Evolutionary conservation across 1,139 yeast genomes (phyloP).

Genomic region (Petasospora fabianii): DNA sequence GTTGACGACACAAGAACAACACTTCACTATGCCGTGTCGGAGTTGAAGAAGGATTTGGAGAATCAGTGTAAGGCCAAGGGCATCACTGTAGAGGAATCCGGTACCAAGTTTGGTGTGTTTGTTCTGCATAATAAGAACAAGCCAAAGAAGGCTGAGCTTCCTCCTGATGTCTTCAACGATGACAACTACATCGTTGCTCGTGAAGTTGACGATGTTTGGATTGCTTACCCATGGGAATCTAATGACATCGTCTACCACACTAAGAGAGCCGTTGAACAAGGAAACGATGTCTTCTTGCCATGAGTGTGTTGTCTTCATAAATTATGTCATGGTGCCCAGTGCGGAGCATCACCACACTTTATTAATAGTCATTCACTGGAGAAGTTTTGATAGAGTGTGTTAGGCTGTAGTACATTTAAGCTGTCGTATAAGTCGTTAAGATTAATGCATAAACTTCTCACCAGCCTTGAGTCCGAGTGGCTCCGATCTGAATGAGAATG

Average conservation of each 20-base stretch:
- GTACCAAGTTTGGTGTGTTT: slow-evolving; percentile 77
- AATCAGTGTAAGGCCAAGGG: slow-evolving; percentile 49
- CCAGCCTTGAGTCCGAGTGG: background rate
- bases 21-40: slow-evolving; percentile 56
- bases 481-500: too few relatives aligned
- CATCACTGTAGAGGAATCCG: slow-evolving; percentile 36
- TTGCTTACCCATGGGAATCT: slow-evolving; percentile 97
- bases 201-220: slow-evolving; percentile 91
- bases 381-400: too few relatives aligned
- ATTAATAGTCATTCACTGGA: too few relatives aligned
- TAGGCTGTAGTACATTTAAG: too few relatives aligned
- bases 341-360: too few relatives aligned
- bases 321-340: too few relatives aligned
- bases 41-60: slow-evolving; percentile 62
- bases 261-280: slow-evolving; percentile 75
- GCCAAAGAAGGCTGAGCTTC: slow-evolving; percentile 74
- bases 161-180: slow-evolving; percentile 40
- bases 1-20: slow-evolving; percentile 70
- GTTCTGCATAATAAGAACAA: slow-evolving; percentile 92
- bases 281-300: slow-evolving; percentile 41
- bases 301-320: slow-evolving; percentile 2
- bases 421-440: too few relatives aligned
- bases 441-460: too few relatives aligned
- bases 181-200: slow-evolving; percentile 83
- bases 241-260: slow-evolving; percentile 87